Evolutionary conservation across 2,329 filamentous ascomycete species (phyloP), one percentile per base, ranked within the genome.

Genomic region (Ophiocordyceps camponoti-rufipedis): DNA sequence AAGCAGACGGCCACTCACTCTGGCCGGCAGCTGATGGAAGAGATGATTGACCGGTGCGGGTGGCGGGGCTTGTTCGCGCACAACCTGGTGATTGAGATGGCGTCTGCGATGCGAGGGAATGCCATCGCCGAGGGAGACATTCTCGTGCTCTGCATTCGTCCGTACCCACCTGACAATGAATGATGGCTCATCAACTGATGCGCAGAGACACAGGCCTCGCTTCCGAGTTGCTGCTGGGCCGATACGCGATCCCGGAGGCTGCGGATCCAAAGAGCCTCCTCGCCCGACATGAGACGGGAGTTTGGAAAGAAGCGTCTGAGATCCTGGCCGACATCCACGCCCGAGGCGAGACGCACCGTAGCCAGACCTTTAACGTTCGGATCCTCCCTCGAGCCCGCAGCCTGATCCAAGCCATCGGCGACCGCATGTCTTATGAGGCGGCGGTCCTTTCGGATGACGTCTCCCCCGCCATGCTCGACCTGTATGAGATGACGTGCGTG

Each of bases 371-470:
- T 33, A 56, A 56, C 35, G 28, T 50, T 2, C 40, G 49, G 19
- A 41, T 58, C 3, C 42, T 58, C 2, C 56, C 56, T 3, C 56
- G 52, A 10, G 56, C 49, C 19, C 50, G 54, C 18, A 45, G 44
- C 12, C 41, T 58, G 9, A 46, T 58, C 6, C 49, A 52, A n/a
- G 52, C 55, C 3, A 53, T 51, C 1, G 54, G 55, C 5, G 49
- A 59, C n/a, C 50, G 55, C 7, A 57, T 59, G 55, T 55, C 54
- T 0, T 58, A 57, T 19, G 55, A 58, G 44, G 52, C 56, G 3
- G 55, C 52, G 14, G 35, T 12, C 11, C 41, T 11, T 4, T 38
- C 43, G 4, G 40, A 9, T 1, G 41, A 31, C 5, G 35, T 53
- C 0, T 42, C 32, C 1, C 18, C 49, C 0, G 45, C 49, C 2